Conservation (phyloP, 1,284 basidiomycete species). For the Ganoderma sinense region DNA sequence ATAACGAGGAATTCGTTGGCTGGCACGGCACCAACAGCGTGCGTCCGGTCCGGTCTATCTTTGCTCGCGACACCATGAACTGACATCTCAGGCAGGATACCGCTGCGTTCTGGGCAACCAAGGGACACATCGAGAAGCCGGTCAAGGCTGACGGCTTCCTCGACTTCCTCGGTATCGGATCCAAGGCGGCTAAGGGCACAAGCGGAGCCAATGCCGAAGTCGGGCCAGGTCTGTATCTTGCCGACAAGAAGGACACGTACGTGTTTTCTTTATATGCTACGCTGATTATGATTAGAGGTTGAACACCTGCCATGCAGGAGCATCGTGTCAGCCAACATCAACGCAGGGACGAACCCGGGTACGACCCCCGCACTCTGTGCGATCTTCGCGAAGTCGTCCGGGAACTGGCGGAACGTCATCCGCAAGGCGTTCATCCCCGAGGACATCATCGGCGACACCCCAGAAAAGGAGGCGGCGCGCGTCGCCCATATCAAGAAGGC, state of each 20-base stretch:
- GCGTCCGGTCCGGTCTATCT: not conserved
- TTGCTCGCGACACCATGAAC: not conserved
- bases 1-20: not conserved
- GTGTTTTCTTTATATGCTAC: not conserved
- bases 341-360: not conserved
- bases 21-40: conserved; percentile 11
- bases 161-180: not conserved
- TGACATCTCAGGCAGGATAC: not conserved
- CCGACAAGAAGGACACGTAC: not conserved
- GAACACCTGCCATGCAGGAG: not conserved
- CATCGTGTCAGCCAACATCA: not conserved
- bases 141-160: not conserved
- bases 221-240: conserved; percentile 2
- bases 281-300: too few relatives aligned
- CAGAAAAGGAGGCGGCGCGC: not conserved
- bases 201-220: not conserved
- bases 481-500: not conserved
- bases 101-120: not conserved
- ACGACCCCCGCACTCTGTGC: conserved; percentile 1
- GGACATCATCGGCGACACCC: not conserved
- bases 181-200: not conserved
- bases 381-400: not conserved
- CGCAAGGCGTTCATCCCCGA: conserved; percentile 5
- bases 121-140: conserved; percentile 1
- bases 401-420: conserved; percentile 1